Evolutionary conservation across 345 rosid genomes (phyloP).

Genomic region (Lenwebbia sp.): DNA sequence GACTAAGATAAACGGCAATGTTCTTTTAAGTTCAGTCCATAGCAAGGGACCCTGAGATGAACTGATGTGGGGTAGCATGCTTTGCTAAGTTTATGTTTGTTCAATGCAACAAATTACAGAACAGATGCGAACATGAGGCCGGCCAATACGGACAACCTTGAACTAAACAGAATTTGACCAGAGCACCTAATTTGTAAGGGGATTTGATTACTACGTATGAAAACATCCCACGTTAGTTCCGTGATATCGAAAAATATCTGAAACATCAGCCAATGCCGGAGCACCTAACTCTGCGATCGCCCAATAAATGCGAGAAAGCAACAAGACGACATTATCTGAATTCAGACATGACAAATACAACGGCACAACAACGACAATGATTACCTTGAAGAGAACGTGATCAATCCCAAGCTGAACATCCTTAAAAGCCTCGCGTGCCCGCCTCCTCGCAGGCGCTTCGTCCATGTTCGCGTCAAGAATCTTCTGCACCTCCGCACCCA

Average conservation of each 20-base stretch:
- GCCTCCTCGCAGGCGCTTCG: conserved; percentile 61
- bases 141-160: neutral
- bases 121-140: neutral
- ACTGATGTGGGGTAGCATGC: neutral
- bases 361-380: neutral
- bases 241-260: neutral
- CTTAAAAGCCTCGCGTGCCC: conserved; percentile 71
- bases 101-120: neutral
- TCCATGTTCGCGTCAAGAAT: conserved; percentile 57
- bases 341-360: neutral
- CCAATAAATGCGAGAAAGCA: neutral
- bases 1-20: neutral
- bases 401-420: conserved; percentile 62
- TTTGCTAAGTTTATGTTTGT: neutral
- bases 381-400: conserved; percentile 82
- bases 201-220: neutral
- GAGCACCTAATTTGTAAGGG: neutral
- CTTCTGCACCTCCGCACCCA: conserved; percentile 43
- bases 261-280: neutral
- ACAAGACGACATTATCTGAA: neutral
- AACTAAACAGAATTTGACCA: neutral
- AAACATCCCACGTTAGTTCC: neutral
- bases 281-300: neutral
- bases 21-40: neutral
- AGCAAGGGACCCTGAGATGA: neutral